A percentile compares a stretch with the other conserved stretches of the same genome.
Evolutionary conservation across 2,329 filamentous ascomycete species (phyloP).

Genomic region (Xylariales sp.): DNA sequence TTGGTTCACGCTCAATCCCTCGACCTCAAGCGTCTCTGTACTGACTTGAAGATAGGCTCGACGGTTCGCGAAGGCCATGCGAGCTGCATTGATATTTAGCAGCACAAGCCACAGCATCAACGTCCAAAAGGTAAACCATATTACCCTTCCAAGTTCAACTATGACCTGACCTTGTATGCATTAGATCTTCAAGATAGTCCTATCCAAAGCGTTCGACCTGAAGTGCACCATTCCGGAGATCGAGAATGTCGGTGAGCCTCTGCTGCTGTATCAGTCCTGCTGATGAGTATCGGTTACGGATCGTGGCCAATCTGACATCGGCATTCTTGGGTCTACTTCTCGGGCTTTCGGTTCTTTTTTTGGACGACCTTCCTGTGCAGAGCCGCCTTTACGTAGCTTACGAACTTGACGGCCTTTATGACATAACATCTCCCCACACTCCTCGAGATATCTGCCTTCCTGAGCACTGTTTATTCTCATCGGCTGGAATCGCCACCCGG

Average conservation of each 20-base stretch:
- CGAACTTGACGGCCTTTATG: slow-evolving; percentile 8
- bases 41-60: slow-evolving; percentile 60
- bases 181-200: slow-evolving; percentile 98
- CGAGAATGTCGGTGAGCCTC: slow-evolving; percentile 92
- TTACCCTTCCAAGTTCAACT: slow-evolving; percentile 1
- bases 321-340: background rate
- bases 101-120: slow-evolving; percentile 99
- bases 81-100: slow-evolving; percentile 94
- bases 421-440: slow-evolving; percentile 4
- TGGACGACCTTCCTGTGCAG: no score
- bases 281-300: slow-evolving; percentile 18
- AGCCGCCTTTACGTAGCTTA: slow-evolving; percentile 1
- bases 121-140: slow-evolving; percentile 75
- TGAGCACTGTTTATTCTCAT: background rate
- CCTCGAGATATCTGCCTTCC: background rate
- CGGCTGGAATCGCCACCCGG: slow-evolving; percentile 5
- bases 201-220: slow-evolving; percentile 96
- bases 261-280: slow-evolving; percentile 79
- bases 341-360: background rate
- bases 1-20: no score
- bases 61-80: slow-evolving; percentile 97
- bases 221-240: slow-evolving; percentile 99
- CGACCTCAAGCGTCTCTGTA: no score
- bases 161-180: slow-evolving; percentile 10
- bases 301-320: background rate